Base-by-base conservation (phyloP, 2,329 filamentous ascomycete genomes). In the Cladosporium sp. region DNA sequence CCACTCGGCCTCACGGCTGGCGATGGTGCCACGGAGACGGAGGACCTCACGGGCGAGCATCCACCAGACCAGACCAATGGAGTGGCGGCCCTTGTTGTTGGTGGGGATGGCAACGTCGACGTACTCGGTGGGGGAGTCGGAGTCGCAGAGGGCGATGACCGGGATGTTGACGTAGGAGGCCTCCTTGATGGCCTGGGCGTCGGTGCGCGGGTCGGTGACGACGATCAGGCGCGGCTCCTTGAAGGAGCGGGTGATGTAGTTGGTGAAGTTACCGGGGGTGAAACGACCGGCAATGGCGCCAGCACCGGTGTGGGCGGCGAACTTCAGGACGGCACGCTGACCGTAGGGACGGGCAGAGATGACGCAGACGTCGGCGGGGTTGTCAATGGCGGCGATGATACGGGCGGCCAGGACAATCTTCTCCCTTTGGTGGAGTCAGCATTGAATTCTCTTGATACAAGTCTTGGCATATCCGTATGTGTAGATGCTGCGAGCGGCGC, bases 211-310 rank as follows among this genome's bases (percentile, higher is more conserved):
- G 77, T 98, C 93, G 79, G 93, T 98, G 72, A 98, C 93, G 75
- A 98, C 85, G 78, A 98, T 97, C 73, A 98, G 84, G 77, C 95
- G 95, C 73, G 93, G 93, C 83, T 98, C 93, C 86, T 96, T 96
- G 90, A 98, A 98, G 63, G 93, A 97, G 72, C 93, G 92, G 77
- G 95, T 98, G 87, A 98, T 98, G 87, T 98, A 98, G 86, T 98
- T 98, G 84, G 93, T 98, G 87, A 98, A 98, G 78, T 92, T 95
- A 88, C 93, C 93, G 75, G 93, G 93, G 73, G 93, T 98, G 87
- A 98, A 98, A 76, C 93, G 93, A 81, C 93, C 93, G 71, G 93
- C 95, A 72, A 98, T 98, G 76, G 93, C 88, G 71, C 90, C 88
- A 71, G 95, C 91, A 74, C 93, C 93, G 65, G 93, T 98, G 87